Base-by-base conservation (phyloP, 2,329 filamentous ascomycete species). In the Fonsecaea pedrosoi region DNA sequence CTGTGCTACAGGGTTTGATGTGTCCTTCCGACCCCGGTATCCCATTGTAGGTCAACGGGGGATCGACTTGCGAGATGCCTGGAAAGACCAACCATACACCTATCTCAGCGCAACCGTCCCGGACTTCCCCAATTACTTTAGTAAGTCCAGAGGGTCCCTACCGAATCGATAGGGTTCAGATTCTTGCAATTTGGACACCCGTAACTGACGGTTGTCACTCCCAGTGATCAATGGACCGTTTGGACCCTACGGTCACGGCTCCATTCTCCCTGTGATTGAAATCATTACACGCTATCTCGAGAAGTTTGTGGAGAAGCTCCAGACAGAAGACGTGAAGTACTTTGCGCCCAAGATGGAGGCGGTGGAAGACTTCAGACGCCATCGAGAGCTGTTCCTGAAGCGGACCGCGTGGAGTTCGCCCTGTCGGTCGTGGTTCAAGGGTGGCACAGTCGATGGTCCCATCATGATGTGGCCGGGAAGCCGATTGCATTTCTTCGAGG, bases 361-460 rank as follows among this genome's bases (percentile, higher is more conserved):
- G 15, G 78, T 84, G 21, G 72, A 77, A 21, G 81, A 84, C 69
- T 85, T 83, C 73, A 76, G 75, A 54, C 76, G 74, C 15, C 84
- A 81, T 72, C 77, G 80, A 50, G 77, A 80, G 37, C 77, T 77
- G 61, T 83, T 83, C 71, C 82, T 85, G 70, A 74, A 78, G 66
- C 62, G 69, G 1, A 70, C 68, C 7, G 69, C 67, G 3, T 71
- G 60, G 57, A 64, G 54, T 25, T 63, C 54, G 6, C 67, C 75
- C 8, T 86, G 84, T 73, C 78, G 78, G 55, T 82, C 80, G 59
- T 86, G 83, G 84, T 86, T 86, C 71, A 81, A 82, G 69, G 42
- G 45, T 34, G 57, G 54, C 76, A 78, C 38, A 75, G 54, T 54
- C 75, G 32, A 75, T 40, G 66, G 55, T 75, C 7, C 75, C 80